phyloP scores from a whole-genome alignment of 495 filamentous ascomycete species.

The Xylaria acuta region DNA sequence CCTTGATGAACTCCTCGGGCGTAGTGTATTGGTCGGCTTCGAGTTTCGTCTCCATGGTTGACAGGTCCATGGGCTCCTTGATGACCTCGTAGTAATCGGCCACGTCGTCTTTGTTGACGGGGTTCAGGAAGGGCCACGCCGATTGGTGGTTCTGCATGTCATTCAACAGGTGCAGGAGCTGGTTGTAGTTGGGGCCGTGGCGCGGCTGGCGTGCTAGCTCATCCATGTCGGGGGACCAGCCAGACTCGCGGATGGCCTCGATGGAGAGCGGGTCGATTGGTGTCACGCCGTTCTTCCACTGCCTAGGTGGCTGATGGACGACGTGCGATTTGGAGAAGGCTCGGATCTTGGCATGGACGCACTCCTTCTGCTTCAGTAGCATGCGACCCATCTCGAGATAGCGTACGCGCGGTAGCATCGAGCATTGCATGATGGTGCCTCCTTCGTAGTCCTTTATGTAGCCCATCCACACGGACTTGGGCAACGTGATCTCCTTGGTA shows the following conservation, averaged over 20 bases:
- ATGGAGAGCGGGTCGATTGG: conserved; percentile 83
- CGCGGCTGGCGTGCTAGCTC: conserved; percentile 95
- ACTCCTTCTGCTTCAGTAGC: conserved; percentile 96
- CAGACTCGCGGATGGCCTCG: conserved; percentile 82
- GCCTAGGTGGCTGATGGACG: conserved; percentile 81
- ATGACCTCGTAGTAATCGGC: conserved; percentile 98
- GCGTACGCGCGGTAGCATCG: conserved; percentile 92
- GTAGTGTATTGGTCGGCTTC: conserved; percentile 91
- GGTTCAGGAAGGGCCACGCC: conserved; percentile 93
- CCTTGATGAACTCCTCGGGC: conserved; percentile 91
- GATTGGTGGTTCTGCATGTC: conserved; percentile 92
- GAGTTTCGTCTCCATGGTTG: conserved; percentile 94
- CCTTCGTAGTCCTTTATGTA: conserved; percentile 99
- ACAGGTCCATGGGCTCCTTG: conserved; percentile 95
- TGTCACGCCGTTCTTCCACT: conserved; percentile 76
- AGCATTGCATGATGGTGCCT: conserved; percentile 98
- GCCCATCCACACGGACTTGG: conserved; percentile 94
- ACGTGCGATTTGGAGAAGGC: conserved; percentile 89
- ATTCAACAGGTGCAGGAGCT: conserved; percentile 89
- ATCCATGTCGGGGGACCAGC: conserved; percentile 98
- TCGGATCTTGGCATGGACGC: conserved; percentile 91
- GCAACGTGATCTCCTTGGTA: conserved; percentile 96
- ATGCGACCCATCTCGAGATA: conserved; percentile 94
- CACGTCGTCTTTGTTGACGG: conserved; percentile 94
- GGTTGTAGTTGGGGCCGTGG: conserved; percentile 95